Evolutionary conservation across 768 basidiomycete species (phyloP).

Genomic region (Lactarius quietus): DNA sequence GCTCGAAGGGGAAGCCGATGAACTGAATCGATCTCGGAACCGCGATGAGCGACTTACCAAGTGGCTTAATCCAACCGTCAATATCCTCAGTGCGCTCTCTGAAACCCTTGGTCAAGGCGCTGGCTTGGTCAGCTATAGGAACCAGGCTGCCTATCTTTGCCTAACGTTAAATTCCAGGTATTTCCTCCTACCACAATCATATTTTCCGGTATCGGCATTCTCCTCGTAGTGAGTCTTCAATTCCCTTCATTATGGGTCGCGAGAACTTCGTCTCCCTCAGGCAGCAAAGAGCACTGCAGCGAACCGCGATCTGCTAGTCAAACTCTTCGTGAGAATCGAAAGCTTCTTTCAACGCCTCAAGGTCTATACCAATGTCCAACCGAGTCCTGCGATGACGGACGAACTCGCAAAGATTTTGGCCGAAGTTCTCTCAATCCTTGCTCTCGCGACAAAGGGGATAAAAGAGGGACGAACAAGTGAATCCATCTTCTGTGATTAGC

Average conservation of each 20-base stretch:
- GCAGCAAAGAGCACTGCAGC: not conserved
- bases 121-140: not conserved
- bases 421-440: not conserved
- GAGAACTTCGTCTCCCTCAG: not conserved
- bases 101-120: not conserved
- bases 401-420: not conserved
- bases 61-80: not conserved
- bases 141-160: not conserved
- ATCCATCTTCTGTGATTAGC: not conserved
- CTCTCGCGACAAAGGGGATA: not conserved
- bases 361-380: not conserved
- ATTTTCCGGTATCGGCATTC: not conserved
- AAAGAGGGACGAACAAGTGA: not conserved
- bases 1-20: not conserved
- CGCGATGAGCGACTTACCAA: not conserved
- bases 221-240: not conserved
- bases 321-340: not conserved
- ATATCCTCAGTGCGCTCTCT: not conserved
- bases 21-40: not conserved
- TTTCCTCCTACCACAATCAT: not conserved
- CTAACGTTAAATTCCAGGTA: not conserved
- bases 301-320: not conserved
- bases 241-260: not conserved
- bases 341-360: not conserved
- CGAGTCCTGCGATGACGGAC: not conserved